Evolutionary conservation across 106 monocot genomes (phyloP).

Genomic region (Phalaenopsis equestris): DNA sequence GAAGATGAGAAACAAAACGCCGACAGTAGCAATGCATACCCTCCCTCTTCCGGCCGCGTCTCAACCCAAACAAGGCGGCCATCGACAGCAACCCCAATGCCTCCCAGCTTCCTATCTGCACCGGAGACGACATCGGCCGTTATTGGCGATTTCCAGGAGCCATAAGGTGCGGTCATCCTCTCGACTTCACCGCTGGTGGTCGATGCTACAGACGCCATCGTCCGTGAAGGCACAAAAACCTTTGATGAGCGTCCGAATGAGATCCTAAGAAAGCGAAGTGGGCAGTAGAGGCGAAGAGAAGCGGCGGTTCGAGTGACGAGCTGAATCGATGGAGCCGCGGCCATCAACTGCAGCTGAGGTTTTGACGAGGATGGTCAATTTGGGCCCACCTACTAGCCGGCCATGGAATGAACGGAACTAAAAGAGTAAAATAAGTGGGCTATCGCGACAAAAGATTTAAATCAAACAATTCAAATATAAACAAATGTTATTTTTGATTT

Average conservation of each 20-base stretch:
- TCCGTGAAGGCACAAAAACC: not conserved
- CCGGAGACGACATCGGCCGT: constrained; percentile 71
- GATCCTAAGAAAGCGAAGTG: not conserved
- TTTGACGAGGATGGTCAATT: not conserved
- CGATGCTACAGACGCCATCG: constrained; percentile 2
- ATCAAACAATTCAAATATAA: too few species aligned
- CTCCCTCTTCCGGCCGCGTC: constrained; percentile 70
- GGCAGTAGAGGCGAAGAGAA: not conserved
- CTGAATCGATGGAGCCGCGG: not conserved
- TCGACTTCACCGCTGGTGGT: constrained; percentile 8
- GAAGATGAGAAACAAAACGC: not conserved
- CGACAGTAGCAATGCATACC: constrained; percentile 29
- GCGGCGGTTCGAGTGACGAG: not conserved
- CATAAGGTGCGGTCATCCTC: constrained; percentile 59
- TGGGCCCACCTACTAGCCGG: not conserved
- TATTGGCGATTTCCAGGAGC: constrained; percentile 95
- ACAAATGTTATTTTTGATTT: too few species aligned
- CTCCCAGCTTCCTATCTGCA: constrained; percentile 66
- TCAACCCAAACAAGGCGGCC: constrained; percentile 87
- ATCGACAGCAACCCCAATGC: constrained; percentile 56
- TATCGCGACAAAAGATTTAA: too few species aligned
- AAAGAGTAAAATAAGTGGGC: too few species aligned
- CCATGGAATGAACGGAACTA: too few species aligned
- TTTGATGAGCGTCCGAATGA: not conserved
- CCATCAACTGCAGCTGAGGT: not conserved